A percentile compares a stretch with the other conserved stretches of the same genome.
phyloP scores from a whole-genome alignment of 129 eudicot species.

The Saposhnikovia divaricata region DNA sequence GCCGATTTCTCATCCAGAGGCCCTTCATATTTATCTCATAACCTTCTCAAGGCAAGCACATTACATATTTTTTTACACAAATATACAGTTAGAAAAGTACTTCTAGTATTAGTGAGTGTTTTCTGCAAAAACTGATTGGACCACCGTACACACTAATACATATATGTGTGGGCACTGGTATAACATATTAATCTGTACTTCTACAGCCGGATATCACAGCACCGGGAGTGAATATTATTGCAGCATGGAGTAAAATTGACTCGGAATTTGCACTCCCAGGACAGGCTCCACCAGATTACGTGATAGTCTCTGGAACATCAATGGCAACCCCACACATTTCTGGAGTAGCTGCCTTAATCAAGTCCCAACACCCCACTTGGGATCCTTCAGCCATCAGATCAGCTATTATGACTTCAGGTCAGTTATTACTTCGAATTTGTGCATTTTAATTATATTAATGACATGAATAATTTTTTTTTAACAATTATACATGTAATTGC shows the following conservation, averaged over 20 bases:
- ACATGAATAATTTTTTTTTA: too few species aligned
- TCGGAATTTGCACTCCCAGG: slow-evolving; percentile 26
- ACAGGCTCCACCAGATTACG: slow-evolving; percentile 38
- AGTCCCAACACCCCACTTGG: slow-evolving; percentile 62
- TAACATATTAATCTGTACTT: background rate
- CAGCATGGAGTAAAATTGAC: slow-evolving; percentile 70
- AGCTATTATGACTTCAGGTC: slow-evolving; percentile 91
- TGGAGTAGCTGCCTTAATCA: slow-evolving; percentile 59
- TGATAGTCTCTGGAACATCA: slow-evolving; percentile 69
- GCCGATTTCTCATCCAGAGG: slow-evolving; percentile 71
- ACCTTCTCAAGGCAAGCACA: slow-evolving; percentile 50
- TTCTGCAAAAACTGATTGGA: background rate
- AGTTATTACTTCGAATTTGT: background rate
- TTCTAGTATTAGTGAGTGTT: background rate
- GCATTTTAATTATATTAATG: background rate
- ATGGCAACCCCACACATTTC: slow-evolving; percentile 91
- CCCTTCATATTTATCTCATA: slow-evolving; percentile 43
- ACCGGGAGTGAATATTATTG: slow-evolving; percentile 85
- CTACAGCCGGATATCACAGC: slow-evolving; percentile 87
- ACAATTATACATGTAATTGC: too few species aligned
- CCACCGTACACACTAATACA: background rate
- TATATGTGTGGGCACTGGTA: background rate
- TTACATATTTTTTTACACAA: background rate
- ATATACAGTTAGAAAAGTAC: background rate
- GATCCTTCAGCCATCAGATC: slow-evolving; percentile 67